These are phyloP conservation scores for Backusella psychrophila DNA, from an alignment of 192 early-diverging fungal species.

Conservation along the genomic window DNA sequence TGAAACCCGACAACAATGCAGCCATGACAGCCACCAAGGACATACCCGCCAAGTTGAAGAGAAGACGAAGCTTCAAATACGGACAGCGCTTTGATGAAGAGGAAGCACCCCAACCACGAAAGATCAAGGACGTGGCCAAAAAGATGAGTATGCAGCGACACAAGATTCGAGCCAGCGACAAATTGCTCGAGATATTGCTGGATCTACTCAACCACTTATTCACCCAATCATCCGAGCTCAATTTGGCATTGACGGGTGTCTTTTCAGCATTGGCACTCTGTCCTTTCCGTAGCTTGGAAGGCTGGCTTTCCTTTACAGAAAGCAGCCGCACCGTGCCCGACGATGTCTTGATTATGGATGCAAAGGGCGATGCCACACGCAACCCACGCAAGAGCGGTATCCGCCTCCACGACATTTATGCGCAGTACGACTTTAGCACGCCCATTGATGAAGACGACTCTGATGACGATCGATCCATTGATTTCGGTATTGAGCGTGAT, in stretches of 20 bases:
- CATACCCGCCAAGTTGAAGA: constrained; percentile 30
- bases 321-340: constrained; percentile 40
- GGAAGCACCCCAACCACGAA: not conserved
- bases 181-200: constrained; percentile 66
- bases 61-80: constrained; percentile 52
- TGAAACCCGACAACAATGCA: constrained; percentile 25
- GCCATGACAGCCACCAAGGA: not conserved
- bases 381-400: constrained; percentile 13
- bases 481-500: constrained; percentile 31
- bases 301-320: constrained; percentile 60
- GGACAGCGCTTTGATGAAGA: constrained; percentile 38
- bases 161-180: constrained; percentile 48
- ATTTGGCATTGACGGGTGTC: constrained; percentile 89
- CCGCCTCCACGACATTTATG: constrained; percentile 40
- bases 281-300: constrained; percentile 70
- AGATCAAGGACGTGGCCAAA: constrained; percentile 19
- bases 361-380: not conserved
- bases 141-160: constrained; percentile 39
- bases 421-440: constrained; percentile 17
- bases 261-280: constrained; percentile 81
- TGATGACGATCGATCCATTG: constrained; percentile 42
- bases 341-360: constrained; percentile 33
- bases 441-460: constrained; percentile 42
- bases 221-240: constrained; percentile 82
- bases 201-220: constrained; percentile 76